phyloP scores from a whole-genome alignment of 257 asterid genomes.

The Striga asiatica region DNA sequence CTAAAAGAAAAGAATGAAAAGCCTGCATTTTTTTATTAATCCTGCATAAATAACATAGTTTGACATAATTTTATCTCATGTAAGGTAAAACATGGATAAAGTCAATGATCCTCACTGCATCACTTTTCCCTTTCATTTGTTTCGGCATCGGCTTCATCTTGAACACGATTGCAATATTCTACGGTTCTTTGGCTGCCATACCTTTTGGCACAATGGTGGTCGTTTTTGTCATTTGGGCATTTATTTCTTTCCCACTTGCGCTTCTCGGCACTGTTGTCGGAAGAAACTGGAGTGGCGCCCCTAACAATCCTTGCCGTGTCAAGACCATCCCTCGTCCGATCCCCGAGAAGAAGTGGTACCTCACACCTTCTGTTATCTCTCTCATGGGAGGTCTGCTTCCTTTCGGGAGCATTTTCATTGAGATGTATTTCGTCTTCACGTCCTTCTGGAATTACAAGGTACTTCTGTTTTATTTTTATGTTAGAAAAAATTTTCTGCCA shows the following conservation, averaged over 20 bases:
- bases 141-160: conserved; percentile 58
- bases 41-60: background rate
- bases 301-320: conserved; percentile 80
- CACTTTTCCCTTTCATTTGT: conserved; percentile 75
- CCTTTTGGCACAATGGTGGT: conserved; percentile 82
- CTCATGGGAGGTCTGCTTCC: conserved; percentile 90
- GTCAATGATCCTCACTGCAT: conserved; percentile 76
- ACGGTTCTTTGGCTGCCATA: conserved; percentile 79
- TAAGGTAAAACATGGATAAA: conserved; percentile 80
- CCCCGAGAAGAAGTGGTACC: conserved; percentile 83
- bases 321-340: conserved; percentile 87
- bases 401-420: conserved; percentile 77
- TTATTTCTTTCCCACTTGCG: conserved; percentile 76
- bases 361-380: conserved; percentile 58
- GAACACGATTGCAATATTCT: conserved; percentile 70
- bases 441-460: conserved; percentile 96
- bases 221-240: conserved; percentile 69
- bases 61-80: conserved; percentile 8
- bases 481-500: background rate
- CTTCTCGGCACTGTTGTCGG: conserved; percentile 83
- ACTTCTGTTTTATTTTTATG: background rate
- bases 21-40: conserved; percentile 6
- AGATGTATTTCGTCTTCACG: conserved; percentile 85
- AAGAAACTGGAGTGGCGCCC: conserved; percentile 75
- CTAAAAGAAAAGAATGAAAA: background rate